Conservation (phyloP, 345 rosid species). For the Linum usitatissimum region DNA sequence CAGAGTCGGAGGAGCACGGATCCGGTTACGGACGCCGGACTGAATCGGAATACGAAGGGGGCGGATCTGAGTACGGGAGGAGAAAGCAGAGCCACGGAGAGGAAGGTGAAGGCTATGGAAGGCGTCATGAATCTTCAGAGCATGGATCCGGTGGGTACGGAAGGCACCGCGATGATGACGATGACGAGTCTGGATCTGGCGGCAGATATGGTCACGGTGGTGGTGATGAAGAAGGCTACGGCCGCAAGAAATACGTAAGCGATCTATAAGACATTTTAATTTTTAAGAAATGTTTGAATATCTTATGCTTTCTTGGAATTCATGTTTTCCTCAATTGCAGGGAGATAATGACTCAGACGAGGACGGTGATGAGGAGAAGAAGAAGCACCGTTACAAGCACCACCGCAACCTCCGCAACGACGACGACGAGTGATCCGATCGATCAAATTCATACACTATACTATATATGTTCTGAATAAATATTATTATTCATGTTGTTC, state of each 20-base stretch:
- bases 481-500: too few species aligned
- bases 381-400: conserved; percentile 33
- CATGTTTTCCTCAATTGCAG: conserved; percentile 23
- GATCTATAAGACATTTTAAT: background rate
- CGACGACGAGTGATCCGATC: conserved; percentile 51
- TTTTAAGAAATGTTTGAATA: too few species aligned
- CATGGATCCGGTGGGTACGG: conserved; percentile 18
- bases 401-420: conserved; percentile 39
- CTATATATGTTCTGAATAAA: too few species aligned
- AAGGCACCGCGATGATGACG: conserved; percentile 35
- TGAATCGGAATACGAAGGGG: conserved; percentile 10
- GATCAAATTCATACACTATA: background rate
- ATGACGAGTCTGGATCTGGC: conserved; percentile 22
- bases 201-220: conserved; percentile 32
- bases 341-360: conserved; percentile 45
- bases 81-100: conserved; percentile 17
- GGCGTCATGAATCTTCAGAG: conserved; percentile 1
- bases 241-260: conserved; percentile 86
- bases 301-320: too few species aligned
- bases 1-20: conserved; percentile 8
- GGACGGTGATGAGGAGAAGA: conserved; percentile 46
- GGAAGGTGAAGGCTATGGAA: conserved; percentile 12
- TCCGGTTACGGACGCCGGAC: conserved; percentile 19
- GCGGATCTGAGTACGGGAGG: conserved; percentile 14
- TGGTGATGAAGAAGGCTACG: conserved; percentile 47